Base-by-base conservation (phyloP, 2,329 filamentous ascomycete genomes). In the Bertia moriformis region DNA sequence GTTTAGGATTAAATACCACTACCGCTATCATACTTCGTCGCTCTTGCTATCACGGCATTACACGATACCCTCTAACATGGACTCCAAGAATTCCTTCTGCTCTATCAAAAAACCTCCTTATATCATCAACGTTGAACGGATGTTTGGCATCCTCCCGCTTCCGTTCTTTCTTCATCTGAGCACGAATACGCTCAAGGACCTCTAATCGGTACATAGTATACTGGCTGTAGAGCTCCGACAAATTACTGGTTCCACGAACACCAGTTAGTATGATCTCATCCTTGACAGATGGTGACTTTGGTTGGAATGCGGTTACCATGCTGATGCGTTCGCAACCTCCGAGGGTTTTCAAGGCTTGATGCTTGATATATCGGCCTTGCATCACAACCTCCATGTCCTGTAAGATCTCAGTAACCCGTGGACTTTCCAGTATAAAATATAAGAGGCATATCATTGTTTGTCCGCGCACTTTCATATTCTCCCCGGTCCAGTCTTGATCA, bases 341-440 rank as follows among this genome's bases (percentile, higher is more conserved):
- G 1, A 73, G 55, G 7, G 74, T 70, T 12, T 66, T 67, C 14
- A 78, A 61, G 1, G 76, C 78, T 42, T 72, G 66, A 51, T 82
- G 77, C 44, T 73, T 67, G 43, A 82, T 76, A 55, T 81, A 79
- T 17, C 76, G 65, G 14, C 77, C 78, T 52, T 82, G 77, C 32
- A 81, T 60, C n/a, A 81, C 63, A 1, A 79, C 71, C 3, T 71
- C 74, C 38, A 65, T 72, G 14, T 72, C 75, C 71, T 77, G 45
- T n/a, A n/a, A n/a, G n/a, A n/a, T n/a, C n/a, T n/a, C n/a, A n/a
- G 24, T n/a, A 29, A n/a, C 24, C 24, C 24, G 10, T 29, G 24
- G 10, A 10, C 24, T 29, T n/a, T 10, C n/a, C 10, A 29, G 24
- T 29, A n/a, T 29, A 29, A 10, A n/a, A 10, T 29, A 10, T 29